Evolutionary conservation across 352 stramenopile species (phyloP).

Genomic region (Phytophthora ramorum): DNA sequence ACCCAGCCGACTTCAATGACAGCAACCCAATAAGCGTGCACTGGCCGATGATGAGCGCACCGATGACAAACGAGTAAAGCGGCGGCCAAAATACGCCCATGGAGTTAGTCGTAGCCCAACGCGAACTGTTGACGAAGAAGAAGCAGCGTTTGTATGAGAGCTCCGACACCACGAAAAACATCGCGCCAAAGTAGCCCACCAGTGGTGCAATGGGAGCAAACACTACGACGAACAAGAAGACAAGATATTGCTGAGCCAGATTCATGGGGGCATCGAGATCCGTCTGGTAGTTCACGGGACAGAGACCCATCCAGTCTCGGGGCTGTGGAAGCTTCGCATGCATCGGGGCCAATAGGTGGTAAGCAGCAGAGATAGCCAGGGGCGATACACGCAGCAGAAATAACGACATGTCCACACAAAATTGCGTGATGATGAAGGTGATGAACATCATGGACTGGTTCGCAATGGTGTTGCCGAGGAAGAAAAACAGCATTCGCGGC

Average conservation of each 20-base stretch:
- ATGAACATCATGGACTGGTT: slow-evolving; percentile 86
- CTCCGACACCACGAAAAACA: slow-evolving; percentile 78
- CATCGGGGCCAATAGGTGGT: slow-evolving; percentile 57
- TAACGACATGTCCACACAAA: slow-evolving; percentile 67
- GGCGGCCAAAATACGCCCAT: slow-evolving; percentile 74
- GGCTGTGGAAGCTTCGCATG: slow-evolving; percentile 54
- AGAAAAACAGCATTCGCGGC: slow-evolving; percentile 67
- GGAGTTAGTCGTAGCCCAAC: slow-evolving; percentile 62
- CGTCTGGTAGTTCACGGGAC: slow-evolving; percentile 56
- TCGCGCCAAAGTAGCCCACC: slow-evolving; percentile 58
- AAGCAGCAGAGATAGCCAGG: slow-evolving; percentile 50
- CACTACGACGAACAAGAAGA: slow-evolving; percentile 78
- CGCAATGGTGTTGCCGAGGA: slow-evolving; percentile 74
- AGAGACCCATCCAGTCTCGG: slow-evolving; percentile 63
- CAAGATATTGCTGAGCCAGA: slow-evolving; percentile 72
- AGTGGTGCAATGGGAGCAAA: slow-evolving; percentile 81
- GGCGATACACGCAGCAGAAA: slow-evolving; percentile 67
- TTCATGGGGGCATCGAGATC: slow-evolving; percentile 66
- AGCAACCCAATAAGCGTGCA: slow-evolving; percentile 72
- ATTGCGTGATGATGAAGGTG: slow-evolving; percentile 79
- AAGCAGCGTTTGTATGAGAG: slow-evolving; percentile 75
- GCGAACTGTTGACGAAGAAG: slow-evolving; percentile 69
- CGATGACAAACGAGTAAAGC: slow-evolving; percentile 73
- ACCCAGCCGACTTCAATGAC: slow-evolving; percentile 66
- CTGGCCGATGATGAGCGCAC: slow-evolving; percentile 67